Evolutionary conservation across 2,329 filamentous ascomycete genomes (phyloP).

Genomic region (Phoma sp.): DNA sequence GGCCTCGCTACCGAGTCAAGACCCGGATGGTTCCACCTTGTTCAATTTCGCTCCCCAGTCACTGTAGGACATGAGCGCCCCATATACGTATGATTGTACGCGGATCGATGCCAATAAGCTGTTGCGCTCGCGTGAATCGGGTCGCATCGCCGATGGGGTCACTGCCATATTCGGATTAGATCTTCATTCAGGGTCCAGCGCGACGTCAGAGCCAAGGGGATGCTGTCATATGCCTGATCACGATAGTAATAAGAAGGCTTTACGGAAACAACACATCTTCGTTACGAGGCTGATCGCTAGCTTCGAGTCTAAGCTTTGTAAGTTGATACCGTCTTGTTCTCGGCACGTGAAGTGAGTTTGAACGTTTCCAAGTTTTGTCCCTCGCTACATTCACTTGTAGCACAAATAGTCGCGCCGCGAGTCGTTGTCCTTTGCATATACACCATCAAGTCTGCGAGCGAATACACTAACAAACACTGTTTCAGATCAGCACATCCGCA

Average conservation of each 20-base stretch:
- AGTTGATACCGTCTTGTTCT: too few species aligned
- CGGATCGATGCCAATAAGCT: conserved; percentile 1
- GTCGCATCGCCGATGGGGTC: conserved; percentile 25
- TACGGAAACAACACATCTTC: not conserved
- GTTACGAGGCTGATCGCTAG: conserved; percentile 1
- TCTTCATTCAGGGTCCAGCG: conserved; percentile 12
- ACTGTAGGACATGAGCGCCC: not conserved
- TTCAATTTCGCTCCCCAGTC: not conserved
- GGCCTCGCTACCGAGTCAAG: not conserved
- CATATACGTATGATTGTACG: conserved; percentile 4
- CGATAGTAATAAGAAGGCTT: conserved; percentile 19
- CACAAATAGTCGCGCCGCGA: too few species aligned
- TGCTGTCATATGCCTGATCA: conserved; percentile 27
- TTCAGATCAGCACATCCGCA: conserved; percentile 9
- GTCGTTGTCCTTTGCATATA: too few species aligned
- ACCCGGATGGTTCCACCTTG: not conserved
- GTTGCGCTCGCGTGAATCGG: conserved; percentile 7
- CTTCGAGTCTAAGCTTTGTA: not conserved
- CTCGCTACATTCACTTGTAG: too few species aligned
- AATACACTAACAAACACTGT: not conserved
- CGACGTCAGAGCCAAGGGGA: conserved; percentile 37
- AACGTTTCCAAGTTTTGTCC: too few species aligned
- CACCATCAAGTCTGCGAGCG: not conserved
- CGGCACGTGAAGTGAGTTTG: too few species aligned
- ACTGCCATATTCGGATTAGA: conserved; percentile 13